These are phyloP conservation scores for Caryopteris hybrid DNA, from an alignment of 305 asterid species.

Conservation along the genomic window DNA sequence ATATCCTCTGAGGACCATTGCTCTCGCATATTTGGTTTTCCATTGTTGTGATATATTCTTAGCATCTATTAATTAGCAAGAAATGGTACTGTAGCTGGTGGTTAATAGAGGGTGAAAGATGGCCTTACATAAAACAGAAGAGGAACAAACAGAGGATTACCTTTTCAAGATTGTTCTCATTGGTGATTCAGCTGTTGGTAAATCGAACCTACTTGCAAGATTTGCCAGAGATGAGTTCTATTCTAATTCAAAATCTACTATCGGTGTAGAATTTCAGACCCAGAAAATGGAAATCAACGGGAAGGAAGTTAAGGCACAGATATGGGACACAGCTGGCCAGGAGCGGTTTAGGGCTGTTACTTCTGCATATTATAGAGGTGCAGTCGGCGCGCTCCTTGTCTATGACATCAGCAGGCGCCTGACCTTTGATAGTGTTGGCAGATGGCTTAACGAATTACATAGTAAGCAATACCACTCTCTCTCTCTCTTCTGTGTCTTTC, in stretches of 20 bases:
- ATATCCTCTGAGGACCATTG: conserved; percentile 16
- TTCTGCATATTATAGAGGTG: conserved; percentile 92
- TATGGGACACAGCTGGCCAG: conserved; percentile 98
- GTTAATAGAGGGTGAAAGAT: conserved; percentile 36
- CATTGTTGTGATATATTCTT: conserved; percentile 5
- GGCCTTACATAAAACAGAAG: conserved; percentile 64
- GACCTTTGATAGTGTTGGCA: conserved; percentile 68
- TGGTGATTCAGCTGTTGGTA: conserved; percentile 94
- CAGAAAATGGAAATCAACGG: conserved; percentile 75
- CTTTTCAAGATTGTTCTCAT: conserved; percentile 86
- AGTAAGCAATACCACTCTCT: conserved; percentile 44
- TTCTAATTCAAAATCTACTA: conserved; percentile 80
- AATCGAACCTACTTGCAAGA: conserved; percentile 86
- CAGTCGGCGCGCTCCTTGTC: conserved; percentile 90
- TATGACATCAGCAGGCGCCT: conserved; percentile 80
- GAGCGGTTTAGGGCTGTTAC: conserved; percentile 94
- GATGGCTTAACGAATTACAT: conserved; percentile 94
- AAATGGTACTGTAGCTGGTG: conserved; percentile 28
- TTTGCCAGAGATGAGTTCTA: conserved; percentile 87
- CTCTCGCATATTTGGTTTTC: background rate
- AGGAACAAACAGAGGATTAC: conserved; percentile 77
- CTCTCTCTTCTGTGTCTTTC: background rate
- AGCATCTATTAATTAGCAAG: conserved; percentile 9
- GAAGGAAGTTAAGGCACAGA: conserved; percentile 85
- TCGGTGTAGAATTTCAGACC: conserved; percentile 92